phyloP scores from a whole-genome alignment of 2,329 filamentous ascomycete genomes.

The Colletotrichum tanaceti region DNA sequence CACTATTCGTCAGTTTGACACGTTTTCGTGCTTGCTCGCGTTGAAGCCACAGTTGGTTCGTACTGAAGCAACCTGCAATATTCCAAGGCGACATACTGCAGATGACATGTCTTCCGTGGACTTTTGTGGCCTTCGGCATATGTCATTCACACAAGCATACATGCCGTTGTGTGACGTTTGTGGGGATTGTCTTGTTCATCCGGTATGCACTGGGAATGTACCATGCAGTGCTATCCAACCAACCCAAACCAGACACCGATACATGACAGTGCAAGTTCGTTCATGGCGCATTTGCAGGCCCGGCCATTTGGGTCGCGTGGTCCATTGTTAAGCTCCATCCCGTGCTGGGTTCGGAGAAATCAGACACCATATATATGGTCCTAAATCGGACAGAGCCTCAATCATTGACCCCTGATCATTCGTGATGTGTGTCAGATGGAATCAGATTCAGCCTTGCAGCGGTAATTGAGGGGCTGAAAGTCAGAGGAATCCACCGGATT shows the following conservation, averaged over 20 bases:
- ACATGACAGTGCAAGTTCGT: not conserved
- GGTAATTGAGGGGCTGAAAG: not conserved
- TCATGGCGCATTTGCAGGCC: not conserved
- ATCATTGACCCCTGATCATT: slow-evolving; percentile 10
- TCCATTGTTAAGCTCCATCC: slow-evolving; percentile 1
- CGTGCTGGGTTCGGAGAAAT: not conserved
- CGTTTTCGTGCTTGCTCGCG: too few relatives aligned
- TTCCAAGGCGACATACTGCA: too few relatives aligned
- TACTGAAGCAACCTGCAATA: too few relatives aligned
- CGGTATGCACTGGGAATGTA: not conserved
- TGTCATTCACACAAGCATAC: too few relatives aligned
- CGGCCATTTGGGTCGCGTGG: not conserved
- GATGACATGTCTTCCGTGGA: too few relatives aligned
- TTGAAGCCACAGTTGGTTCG: too few relatives aligned
- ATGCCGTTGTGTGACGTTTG: too few relatives aligned
- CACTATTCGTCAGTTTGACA: too few relatives aligned
- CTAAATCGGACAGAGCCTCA: slow-evolving; percentile 1
- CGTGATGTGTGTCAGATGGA: slow-evolving; percentile 1
- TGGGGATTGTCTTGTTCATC: too few relatives aligned
- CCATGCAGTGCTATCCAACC: not conserved
- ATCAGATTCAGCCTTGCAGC: slow-evolving; percentile 19
- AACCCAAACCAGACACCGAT: not conserved
- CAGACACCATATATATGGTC: not conserved
- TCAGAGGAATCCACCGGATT: slow-evolving; percentile 19
- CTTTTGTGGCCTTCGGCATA: too few relatives aligned